phyloP scores from a whole-genome alignment of 108 stramenopile species.

The Tribonema minus region DNA sequence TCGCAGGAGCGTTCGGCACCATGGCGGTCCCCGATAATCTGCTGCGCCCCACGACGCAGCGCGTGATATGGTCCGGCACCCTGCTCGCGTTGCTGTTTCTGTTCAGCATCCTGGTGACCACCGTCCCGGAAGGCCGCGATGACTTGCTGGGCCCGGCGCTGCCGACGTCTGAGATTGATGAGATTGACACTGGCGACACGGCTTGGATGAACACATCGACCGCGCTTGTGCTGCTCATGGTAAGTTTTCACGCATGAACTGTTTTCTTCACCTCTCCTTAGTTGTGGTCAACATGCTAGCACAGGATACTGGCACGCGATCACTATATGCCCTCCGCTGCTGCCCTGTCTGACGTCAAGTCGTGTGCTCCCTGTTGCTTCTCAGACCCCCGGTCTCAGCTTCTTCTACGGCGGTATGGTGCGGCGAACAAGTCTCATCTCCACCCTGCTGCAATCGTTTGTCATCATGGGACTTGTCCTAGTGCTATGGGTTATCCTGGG shows the following conservation, averaged over 20 bases:
- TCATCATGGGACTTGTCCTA: neutral
- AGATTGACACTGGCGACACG: slow-evolving; percentile 1
- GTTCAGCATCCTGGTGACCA: neutral
- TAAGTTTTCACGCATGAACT: too few species aligned
- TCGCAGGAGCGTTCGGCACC: too few species aligned
- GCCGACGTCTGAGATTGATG: too few species aligned
- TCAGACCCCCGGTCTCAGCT: neutral
- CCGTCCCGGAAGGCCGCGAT: neutral
- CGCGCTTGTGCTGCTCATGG: slow-evolving; percentile 17
- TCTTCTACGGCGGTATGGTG: slow-evolving; percentile 31
- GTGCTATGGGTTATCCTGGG: slow-evolving; percentile 13
- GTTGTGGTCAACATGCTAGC: neutral
- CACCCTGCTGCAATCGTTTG: slow-evolving; percentile 5
- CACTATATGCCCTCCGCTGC: neutral
- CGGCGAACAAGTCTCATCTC: slow-evolving; percentile 4
- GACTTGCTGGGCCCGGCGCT: neutral
- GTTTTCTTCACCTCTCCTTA: too few species aligned
- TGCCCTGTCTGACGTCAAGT: neutral
- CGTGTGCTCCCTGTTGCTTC: neutral
- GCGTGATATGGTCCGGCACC: neutral
- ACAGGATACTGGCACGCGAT: neutral
- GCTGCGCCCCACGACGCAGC: neutral
- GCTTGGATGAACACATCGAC: slow-evolving; percentile 13
- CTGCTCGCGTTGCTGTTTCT: neutral
- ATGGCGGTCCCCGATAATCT: neutral